Percentiles rank a stretch among this genome's conserved stretches.
Evolutionary conservation across 1,139 yeast genomes (phyloP).

Genomic region (Trichomonascaceae sp.): DNA sequence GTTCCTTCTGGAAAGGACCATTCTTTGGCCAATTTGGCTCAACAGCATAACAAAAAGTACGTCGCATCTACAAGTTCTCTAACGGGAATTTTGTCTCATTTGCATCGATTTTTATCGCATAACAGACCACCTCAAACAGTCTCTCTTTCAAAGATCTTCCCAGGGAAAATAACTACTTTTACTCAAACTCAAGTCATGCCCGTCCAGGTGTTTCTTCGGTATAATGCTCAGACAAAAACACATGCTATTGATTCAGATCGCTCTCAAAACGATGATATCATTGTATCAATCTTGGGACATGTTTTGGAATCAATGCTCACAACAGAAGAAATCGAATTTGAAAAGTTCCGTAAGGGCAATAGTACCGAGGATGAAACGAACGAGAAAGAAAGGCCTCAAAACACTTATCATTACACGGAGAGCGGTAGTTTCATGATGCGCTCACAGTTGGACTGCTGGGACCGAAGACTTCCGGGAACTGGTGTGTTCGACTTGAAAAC

Average conservation of each 20-base stretch:
- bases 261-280: conserved; percentile 59
- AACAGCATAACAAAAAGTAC: conserved; percentile 39
- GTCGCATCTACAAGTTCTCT: conserved; percentile 84
- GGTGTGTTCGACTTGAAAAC: conserved; percentile 93
- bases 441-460: conserved; percentile 85
- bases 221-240: conserved; percentile 33
- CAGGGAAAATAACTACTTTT: conserved; percentile 27
- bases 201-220: conserved; percentile 39
- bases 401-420: conserved; percentile 63
- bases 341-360: conserved; percentile 26
- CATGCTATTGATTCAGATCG: conserved; percentile 70
- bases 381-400: conserved; percentile 17
- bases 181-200: conserved; percentile 39
- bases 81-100: conserved; percentile 68
- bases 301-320: conserved; percentile 71
- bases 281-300: conserved; percentile 74
- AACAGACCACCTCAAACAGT: conserved; percentile 45
- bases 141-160: conserved; percentile 42
- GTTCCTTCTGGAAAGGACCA: conserved; percentile 65
- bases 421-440: conserved; percentile 70
- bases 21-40: conserved; percentile 46
- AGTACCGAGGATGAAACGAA: background rate
- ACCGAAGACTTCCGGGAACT: conserved; percentile 72
- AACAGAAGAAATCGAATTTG: conserved; percentile 45
- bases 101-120: conserved; percentile 65